These are phyloP conservation scores for Microcyclospora tardicrescens DNA, from an alignment of 2,329 filamentous ascomycete species.

Conservation along the genomic window DNA sequence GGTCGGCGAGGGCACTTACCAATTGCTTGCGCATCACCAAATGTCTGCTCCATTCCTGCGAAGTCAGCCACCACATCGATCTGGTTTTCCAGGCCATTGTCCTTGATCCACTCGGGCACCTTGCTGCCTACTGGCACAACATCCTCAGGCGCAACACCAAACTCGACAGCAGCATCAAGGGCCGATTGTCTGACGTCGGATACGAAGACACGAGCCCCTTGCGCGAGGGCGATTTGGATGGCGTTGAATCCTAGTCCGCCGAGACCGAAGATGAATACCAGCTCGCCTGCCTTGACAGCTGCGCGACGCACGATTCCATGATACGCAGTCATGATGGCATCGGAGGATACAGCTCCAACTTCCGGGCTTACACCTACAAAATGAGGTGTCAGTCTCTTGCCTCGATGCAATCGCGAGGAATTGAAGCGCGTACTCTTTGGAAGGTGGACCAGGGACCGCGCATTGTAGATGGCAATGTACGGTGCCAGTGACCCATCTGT, in stretches of 20 bases:
- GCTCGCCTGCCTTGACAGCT: conserved; percentile 24
- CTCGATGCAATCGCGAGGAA: conserved; percentile 3
- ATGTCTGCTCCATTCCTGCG: conserved; percentile 22
- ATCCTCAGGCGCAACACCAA: conserved; percentile 22
- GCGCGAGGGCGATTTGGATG: conserved; percentile 32
- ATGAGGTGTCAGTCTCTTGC: neutral
- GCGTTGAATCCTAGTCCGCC: conserved; percentile 32
- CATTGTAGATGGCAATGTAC: conserved; percentile 19
- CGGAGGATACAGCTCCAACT: conserved; percentile 28
- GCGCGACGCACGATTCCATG: conserved; percentile 27
- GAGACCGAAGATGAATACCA: conserved; percentile 29
- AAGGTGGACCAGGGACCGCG: neutral
- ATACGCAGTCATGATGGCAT: conserved; percentile 30
- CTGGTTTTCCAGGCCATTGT: conserved; percentile 1
- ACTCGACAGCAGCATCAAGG: conserved; percentile 19
- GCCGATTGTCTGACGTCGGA: conserved; percentile 23
- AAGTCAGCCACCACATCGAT: conserved; percentile 9
- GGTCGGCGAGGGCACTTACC: conserved; percentile 13
- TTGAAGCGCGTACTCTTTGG: neutral
- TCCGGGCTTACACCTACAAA: conserved; percentile 14
- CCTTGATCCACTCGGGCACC: conserved; percentile 5
- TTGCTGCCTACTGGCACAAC: conserved; percentile 8
- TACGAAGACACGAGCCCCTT: conserved; percentile 30
- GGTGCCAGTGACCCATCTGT: conserved; percentile 34
- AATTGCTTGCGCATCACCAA: conserved; percentile 25